phyloP scores from a whole-genome alignment of 2,329 filamentous ascomycete species.

The Chalara sp. region DNA sequence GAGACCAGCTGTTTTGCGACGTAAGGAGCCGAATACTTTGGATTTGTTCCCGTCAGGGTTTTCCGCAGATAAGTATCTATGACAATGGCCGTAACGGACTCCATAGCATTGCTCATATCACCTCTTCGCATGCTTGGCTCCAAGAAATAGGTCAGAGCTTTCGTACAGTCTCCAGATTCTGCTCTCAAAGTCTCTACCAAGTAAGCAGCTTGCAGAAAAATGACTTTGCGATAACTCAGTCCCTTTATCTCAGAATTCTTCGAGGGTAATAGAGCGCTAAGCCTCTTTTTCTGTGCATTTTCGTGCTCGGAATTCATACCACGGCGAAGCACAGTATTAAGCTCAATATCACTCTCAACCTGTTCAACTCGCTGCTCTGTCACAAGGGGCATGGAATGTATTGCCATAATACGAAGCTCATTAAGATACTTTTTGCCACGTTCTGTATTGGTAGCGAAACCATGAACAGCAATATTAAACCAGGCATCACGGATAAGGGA shows the following conservation, averaged over 20 bases:
- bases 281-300: constrained; percentile 70
- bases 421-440: constrained; percentile 65
- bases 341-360: constrained; percentile 90
- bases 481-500: constrained; percentile 82
- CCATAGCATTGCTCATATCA: constrained; percentile 59
- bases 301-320: constrained; percentile 77
- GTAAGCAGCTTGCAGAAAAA: constrained; percentile 87
- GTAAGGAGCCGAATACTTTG: constrained; percentile 83
- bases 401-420: constrained; percentile 77
- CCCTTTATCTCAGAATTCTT: constrained; percentile 73
- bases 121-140: constrained; percentile 72
- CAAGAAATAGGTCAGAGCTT: constrained; percentile 86
- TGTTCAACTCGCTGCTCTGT: constrained; percentile 84
- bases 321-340: constrained; percentile 86
- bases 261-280: constrained; percentile 67
- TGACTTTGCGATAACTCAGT: constrained; percentile 81
- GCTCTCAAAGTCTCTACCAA: constrained; percentile 85
- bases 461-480: constrained; percentile 97
- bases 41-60: constrained; percentile 62
- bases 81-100: constrained; percentile 57
- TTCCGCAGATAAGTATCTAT: constrained; percentile 74
- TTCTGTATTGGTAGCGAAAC: constrained; percentile 70
- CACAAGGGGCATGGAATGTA: constrained; percentile 80
- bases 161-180: constrained; percentile 81
- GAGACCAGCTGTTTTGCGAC: constrained; percentile 80